Percentiles rank a stretch among this genome's conserved stretches.
phyloP scores from a whole-genome alignment of 2,329 filamentous ascomycete species.

The Neofusicoccum parvum region DNA sequence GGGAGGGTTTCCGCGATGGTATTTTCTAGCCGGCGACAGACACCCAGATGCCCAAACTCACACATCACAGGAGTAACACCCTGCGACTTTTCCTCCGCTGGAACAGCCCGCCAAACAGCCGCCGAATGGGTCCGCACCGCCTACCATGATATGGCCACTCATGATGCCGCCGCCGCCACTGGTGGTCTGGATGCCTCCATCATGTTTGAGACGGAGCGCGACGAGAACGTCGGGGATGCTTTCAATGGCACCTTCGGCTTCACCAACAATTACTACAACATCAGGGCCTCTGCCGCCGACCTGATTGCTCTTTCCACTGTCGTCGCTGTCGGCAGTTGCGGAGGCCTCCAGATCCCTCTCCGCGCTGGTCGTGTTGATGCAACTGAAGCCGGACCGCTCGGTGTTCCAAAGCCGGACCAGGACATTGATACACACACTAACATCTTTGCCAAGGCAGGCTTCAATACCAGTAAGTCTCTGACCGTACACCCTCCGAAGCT shows the following conservation, averaged over 20 bases:
- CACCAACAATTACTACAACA: slow-evolving; percentile 3
- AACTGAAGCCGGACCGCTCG: slow-evolving; percentile 1
- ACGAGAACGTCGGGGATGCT: slow-evolving; percentile 15
- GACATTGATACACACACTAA: slow-evolving; percentile 14
- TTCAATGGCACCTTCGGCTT: slow-evolving; percentile 17
- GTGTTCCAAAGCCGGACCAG: slow-evolving; percentile 15
- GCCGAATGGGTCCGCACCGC: slow-evolving; percentile 19
- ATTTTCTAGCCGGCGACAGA: neutral
- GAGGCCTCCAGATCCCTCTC: slow-evolving; percentile 1
- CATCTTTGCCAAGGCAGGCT: slow-evolving; percentile 15
- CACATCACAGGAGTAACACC: neutral
- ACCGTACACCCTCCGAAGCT: too few species aligned
- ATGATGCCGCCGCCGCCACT: neutral
- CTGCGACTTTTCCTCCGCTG: neutral
- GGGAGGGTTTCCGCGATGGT: slow-evolving; percentile 9
- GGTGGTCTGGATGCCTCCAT: slow-evolving; percentile 19
- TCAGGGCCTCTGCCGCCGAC: slow-evolving; percentile 2
- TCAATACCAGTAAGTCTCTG: slow-evolving; percentile 4
- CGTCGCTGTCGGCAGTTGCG: neutral
- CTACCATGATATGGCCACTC: slow-evolving; percentile 17
- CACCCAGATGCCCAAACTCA: neutral
- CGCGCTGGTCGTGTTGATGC: slow-evolving; percentile 7
- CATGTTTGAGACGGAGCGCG: slow-evolving; percentile 10
- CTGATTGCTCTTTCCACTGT: slow-evolving; percentile 8
- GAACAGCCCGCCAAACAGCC: neutral